Evolutionary conservation across 805 yeast genomes (phyloP).

Genomic region (Lipomyces lipofer): DNA sequence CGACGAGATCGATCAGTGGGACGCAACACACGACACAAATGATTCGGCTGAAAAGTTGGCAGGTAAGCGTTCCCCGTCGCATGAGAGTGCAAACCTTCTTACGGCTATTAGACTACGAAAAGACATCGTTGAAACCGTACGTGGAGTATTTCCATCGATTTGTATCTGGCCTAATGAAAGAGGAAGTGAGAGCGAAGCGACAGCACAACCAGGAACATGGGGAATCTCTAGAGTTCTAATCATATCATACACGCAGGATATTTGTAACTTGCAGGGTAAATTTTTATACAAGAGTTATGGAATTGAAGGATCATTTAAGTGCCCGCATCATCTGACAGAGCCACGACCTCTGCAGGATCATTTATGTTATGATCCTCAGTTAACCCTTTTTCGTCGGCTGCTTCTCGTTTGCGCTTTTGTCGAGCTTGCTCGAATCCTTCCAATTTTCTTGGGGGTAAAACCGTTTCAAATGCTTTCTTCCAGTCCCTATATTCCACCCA

Average conservation of each 20-base stretch:
- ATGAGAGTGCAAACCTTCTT: too few relatives aligned
- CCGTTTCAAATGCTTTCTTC: constrained; percentile 83
- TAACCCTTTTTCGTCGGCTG: not conserved
- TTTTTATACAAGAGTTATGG: not conserved
- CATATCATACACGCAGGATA: not conserved
- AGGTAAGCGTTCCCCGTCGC: constrained; percentile 8
- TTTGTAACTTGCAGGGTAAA: not conserved
- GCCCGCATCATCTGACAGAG: too few relatives aligned
- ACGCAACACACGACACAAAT: not conserved
- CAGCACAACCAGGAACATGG: constrained; percentile 23
- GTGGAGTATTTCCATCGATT: constrained; percentile 64
- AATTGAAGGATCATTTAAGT: too few relatives aligned
- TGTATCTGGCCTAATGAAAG: constrained; percentile 57
- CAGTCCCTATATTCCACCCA: constrained; percentile 81
- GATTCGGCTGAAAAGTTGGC: constrained; percentile 13
- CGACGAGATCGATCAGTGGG: constrained; percentile 54
- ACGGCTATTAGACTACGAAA: constrained; percentile 53
- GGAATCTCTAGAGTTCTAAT: constrained; percentile 12
- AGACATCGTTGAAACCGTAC: constrained; percentile 70
- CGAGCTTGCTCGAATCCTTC: constrained; percentile 31
- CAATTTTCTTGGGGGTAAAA: constrained; percentile 75
- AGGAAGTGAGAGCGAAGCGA: constrained; percentile 51
- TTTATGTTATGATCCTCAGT: too few relatives aligned
- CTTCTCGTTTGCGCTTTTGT: constrained; percentile 31
- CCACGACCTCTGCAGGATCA: too few relatives aligned